Percentiles rank a stretch among this genome's conserved stretches.
phyloP scores from a whole-genome alignment of 208 protist species.

The Acanthamoeba castellanii region DNA sequence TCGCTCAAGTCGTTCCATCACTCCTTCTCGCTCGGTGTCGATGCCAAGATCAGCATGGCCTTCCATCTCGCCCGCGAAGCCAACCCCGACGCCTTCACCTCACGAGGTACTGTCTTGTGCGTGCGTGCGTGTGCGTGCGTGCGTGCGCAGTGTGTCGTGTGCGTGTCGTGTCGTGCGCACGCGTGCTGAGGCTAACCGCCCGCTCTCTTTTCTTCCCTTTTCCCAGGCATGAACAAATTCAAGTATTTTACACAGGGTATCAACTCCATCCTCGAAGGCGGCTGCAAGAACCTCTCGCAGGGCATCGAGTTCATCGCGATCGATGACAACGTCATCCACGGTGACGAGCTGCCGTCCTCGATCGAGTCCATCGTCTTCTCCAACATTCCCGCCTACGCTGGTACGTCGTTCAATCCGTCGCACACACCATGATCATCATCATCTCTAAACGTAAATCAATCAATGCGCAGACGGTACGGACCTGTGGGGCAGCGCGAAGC shows the following conservation, averaged over 20 bases:
- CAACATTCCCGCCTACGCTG: conserved; percentile 66
- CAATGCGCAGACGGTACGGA: conserved; percentile 22
- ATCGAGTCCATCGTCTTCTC: conserved; percentile 68
- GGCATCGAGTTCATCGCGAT: conserved; percentile 55
- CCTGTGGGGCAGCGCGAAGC: conserved; percentile 29
- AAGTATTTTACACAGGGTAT: conserved; percentile 46
- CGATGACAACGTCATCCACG: neutral
- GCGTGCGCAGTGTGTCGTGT: neutral
- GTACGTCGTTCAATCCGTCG: neutral
- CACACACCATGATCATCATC: neutral
- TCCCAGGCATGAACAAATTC: conserved; percentile 53
- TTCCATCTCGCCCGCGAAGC: conserved; percentile 61
- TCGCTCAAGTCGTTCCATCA: conserved; percentile 48
- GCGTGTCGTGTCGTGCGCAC: neutral
- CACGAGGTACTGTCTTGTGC: neutral
- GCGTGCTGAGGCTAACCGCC: too few relatives aligned
- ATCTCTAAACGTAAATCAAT: neutral
- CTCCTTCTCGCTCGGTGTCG: conserved; percentile 32
- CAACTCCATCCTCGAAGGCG: conserved; percentile 50
- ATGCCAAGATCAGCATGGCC: conserved; percentile 50
- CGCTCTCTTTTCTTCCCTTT: neutral
- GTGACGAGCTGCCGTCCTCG: conserved; percentile 18
- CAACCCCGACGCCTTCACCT: conserved; percentile 63
- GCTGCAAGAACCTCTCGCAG: conserved; percentile 55
- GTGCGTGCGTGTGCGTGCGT: neutral